Evolutionary conservation across 495 filamentous ascomycete genomes (phyloP), one percentile per base, ranked within the genome.

Genomic region (Amphirosellinia nigrospora): DNA sequence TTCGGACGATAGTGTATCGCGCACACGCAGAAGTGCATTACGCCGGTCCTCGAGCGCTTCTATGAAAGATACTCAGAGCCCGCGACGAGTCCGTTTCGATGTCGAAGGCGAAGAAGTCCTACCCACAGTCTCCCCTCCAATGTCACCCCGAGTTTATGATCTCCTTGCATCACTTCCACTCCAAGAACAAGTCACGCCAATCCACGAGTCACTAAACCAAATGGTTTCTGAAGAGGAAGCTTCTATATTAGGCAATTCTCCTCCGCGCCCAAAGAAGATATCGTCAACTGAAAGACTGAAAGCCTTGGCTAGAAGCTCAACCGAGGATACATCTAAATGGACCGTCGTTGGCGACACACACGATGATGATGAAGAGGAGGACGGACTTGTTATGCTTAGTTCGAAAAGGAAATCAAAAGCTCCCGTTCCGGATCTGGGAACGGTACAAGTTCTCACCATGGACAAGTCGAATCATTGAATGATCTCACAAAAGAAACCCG

Each of bases 51-150:
- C 84, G 16, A 77, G 68, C 58, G 78, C 70, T 60, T 82, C 81
- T 19, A 75, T 72, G 26, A 86, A 82, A 45, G 60, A 58, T 30
- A 68, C 43, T 52, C 76, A 78, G 52, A 87, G 86, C 66, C 85
- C 85, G 4, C 81, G 85, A 15, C 79, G 84, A 61, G 86, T 88
- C 30, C 85, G 86, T 28, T 88, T 88, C 62, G 82, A 86, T 32
- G 79, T 86, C 36, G 77, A 80, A 70, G 85, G 84, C 36, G 79
- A 82, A 70, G 85, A 87, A 72, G 83, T 88, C 64, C 78, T 84
- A 68, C 83, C 86, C 28, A 85, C 83, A 32, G 77, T 80, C 45
- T 86, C 84, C 36, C 85, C 85, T 48, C 72, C 71, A 32, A 64
- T 66, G 21, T 76, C 74, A 50, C 71, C 74, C 13, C 76, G 48